Conservation (phyloP, 2,329 filamentous ascomycete species). For the Beauveria rudraprayagi region DNA sequence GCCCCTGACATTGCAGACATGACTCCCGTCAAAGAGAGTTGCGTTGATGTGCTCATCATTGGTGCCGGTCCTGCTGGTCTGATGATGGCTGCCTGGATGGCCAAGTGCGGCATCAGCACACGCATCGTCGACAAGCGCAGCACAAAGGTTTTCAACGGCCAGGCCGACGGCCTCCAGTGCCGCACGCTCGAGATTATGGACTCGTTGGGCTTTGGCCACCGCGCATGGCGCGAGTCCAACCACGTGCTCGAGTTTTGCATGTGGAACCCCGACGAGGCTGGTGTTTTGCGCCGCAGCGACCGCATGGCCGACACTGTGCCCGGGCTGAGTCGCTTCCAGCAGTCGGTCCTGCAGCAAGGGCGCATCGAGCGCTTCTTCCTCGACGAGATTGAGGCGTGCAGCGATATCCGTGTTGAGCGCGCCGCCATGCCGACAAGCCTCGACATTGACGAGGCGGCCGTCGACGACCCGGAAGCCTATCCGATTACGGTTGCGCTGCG, state of each 20-base stretch:
- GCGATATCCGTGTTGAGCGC: conserved; percentile 46
- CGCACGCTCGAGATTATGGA: conserved; percentile 66
- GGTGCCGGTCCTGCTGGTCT: conserved; percentile 40
- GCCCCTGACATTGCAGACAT: background rate
- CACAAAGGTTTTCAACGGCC: conserved; percentile 23
- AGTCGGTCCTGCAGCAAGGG: conserved; percentile 63
- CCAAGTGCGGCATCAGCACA: conserved; percentile 16
- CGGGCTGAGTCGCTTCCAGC: conserved; percentile 54
- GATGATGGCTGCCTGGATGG: conserved; percentile 34
- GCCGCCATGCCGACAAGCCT: conserved; percentile 50
- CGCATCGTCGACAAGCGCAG: conserved; percentile 16
- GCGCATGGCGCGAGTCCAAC: conserved; percentile 57
- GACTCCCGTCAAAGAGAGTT: background rate
- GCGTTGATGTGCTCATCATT: conserved; percentile 35
- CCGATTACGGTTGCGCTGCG: conserved; percentile 53
- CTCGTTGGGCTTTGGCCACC: conserved; percentile 57
- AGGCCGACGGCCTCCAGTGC: conserved; percentile 46
- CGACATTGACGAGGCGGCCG: conserved; percentile 41
- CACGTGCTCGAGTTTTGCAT: conserved; percentile 54
- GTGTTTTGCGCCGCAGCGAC: conserved; percentile 48
- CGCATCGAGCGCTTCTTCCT: conserved; percentile 61
- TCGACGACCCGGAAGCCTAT: conserved; percentile 44
- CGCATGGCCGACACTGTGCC: conserved; percentile 55
- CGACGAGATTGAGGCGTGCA: conserved; percentile 39
- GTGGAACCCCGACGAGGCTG: conserved; percentile 55